Base-by-base conservation (phyloP, 1,284 basidiomycete genomes). In the Sutorius eximius region DNA sequence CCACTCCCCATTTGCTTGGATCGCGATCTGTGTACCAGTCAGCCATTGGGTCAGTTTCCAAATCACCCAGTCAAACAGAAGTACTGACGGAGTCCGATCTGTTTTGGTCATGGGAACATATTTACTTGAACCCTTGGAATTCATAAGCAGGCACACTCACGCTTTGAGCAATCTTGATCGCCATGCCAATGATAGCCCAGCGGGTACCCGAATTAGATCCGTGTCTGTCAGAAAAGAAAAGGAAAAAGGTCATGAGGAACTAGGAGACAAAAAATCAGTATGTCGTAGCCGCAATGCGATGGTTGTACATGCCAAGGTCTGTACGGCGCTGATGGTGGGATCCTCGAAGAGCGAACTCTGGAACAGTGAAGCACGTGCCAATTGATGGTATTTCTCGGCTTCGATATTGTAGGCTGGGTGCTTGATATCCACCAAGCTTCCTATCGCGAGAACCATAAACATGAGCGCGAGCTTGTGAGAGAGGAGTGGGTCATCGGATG, bases 221-320 rank as follows among this genome's bases (percentile, higher is more conserved):
- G 67, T 89, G 85, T 59, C 86, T 79, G 70, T 90, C 87, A 52
- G 82, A 79, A 55, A 90, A 73, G 72, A 89, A 89, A 27, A 89
- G 77, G 64, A 88, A 90, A 67, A 82, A 89, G 1, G 85, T 82
- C 86, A 90, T 90, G 59, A 90, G 74, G 68, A 82, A 87, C 87
- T 90, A 61, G 24, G 32, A 47, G 38, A 13, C 10, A 13, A 43
- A 44, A 38, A 11, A 57, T 65, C 45, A 69, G 56, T 42, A 58
- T 55, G 30, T 9, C 4, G 11, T 30, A 42, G 22, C 10, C 0
- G n/a, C 7, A 52, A 62, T 45, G 34, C 16, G 34, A 51, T 10
- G 33, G 56, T 34, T 53, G 50, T 41, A 74, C 83, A 63, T 69
- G 86, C 87, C 70, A 90, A 70, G 20, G 85, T 77, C 66, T 90